A percentile compares a stretch with the other conserved stretches of the same genome.
phyloP scores from a whole-genome alignment of 768 basidiomycete genomes.

The Agrocybe praecox region DNA sequence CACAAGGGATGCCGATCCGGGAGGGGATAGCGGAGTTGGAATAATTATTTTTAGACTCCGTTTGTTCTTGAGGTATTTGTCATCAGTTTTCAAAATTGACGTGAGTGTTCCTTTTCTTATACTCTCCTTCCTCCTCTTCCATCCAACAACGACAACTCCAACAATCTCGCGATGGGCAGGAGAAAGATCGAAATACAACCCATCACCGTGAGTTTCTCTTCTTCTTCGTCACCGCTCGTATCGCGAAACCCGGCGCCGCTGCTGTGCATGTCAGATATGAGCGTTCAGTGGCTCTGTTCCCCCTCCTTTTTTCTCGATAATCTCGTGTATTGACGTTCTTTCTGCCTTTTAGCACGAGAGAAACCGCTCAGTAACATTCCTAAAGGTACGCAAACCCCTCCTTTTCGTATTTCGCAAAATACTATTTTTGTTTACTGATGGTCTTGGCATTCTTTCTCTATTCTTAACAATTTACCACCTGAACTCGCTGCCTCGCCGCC shows the following conservation, averaged over 20 bases:
- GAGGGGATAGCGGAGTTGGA: neutral
- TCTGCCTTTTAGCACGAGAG: slow-evolving; percentile 59
- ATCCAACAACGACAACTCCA: neutral
- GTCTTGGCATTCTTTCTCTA: slow-evolving; percentile 24
- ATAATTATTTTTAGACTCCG: slow-evolving; percentile 2
- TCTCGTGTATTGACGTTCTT: slow-evolving; percentile 4
- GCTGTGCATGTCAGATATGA: neutral
- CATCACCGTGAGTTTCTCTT: slow-evolving; percentile 61
- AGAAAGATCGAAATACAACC: slow-evolving; percentile 80
- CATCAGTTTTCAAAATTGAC: slow-evolving; percentile 8
- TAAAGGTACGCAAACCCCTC: slow-evolving; percentile 49
- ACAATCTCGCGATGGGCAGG: slow-evolving; percentile 50
- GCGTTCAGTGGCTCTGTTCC: neutral
- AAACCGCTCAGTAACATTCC: slow-evolving; percentile 75
- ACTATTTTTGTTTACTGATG: slow-evolving; percentile 28
- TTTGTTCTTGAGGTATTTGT: slow-evolving; percentile 1
- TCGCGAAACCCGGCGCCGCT: too few relatives aligned
- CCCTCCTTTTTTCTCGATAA: slow-evolving; percentile 1
- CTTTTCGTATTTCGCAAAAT: slow-evolving; percentile 5
- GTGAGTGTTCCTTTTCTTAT: slow-evolving; percentile 2
- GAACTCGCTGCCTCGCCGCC: slow-evolving; percentile 1
- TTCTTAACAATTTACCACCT: slow-evolving; percentile 18
- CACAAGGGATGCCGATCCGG: neutral
- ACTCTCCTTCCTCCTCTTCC: slow-evolving; percentile 3
- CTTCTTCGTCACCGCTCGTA: neutral